Evolutionary conservation across 352 stramenopile species (phyloP).

Genomic region (Albugo laibachii): DNA sequence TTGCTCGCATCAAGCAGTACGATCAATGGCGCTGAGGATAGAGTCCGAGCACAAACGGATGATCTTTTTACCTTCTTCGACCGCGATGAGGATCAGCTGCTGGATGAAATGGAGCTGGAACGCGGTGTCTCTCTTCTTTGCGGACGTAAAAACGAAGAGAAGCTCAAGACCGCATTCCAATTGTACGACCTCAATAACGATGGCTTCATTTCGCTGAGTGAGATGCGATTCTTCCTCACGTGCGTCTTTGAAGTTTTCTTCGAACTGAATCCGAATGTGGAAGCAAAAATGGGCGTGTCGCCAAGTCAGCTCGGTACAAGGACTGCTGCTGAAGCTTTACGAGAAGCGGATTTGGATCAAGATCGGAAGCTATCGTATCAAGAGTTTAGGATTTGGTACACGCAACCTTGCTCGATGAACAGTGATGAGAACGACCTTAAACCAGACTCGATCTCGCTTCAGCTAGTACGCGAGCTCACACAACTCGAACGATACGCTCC

Average conservation of each 20-base stretch:
- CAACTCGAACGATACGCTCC: conserved; percentile 62
- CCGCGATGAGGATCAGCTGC: conserved; percentile 4
- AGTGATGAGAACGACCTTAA: conserved; percentile 1
- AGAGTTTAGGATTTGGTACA: conserved; percentile 72
- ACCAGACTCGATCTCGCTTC: conserved; percentile 45
- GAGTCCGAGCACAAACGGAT: conserved; percentile 1
- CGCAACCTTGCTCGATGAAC: conserved; percentile 13
- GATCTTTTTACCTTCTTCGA: conserved; percentile 10
- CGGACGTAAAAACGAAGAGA: conserved; percentile 8
- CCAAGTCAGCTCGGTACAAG: conserved; percentile 51
- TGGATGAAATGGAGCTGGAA: conserved; percentile 11
- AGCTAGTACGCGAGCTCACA: conserved; percentile 71
- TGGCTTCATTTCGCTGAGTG: conserved; percentile 51
- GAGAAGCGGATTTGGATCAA: conserved; percentile 12
- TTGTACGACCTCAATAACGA: conserved; percentile 71
- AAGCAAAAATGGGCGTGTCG: conserved; percentile 27
- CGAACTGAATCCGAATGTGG: conserved; percentile 48
- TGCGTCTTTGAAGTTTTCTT: conserved; percentile 79
- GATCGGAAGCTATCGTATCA: conserved; percentile 43
- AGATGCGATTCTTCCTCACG: conserved; percentile 71
- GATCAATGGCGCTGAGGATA: conserved; percentile 3
- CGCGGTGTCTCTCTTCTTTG: conserved; percentile 12
- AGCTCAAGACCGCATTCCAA: conserved; percentile 21
- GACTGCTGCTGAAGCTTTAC: conserved; percentile 65
- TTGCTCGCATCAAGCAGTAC: background rate